These are phyloP conservation scores for Stipa capillata DNA, from an alignment of 176 grass and related monocot species.

Conservation along the genomic window DNA sequence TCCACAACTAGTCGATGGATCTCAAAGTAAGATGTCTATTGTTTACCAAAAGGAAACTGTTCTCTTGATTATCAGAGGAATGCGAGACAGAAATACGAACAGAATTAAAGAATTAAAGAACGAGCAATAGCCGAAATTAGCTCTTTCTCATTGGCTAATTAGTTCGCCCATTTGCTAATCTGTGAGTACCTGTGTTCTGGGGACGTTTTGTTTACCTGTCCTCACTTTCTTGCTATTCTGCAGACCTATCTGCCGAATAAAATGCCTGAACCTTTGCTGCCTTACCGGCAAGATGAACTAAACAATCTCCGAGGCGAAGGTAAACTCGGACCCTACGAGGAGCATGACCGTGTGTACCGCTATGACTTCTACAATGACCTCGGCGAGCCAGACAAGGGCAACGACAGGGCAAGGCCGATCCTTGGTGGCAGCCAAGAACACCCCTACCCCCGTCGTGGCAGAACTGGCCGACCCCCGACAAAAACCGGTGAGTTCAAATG, in stretches of 20 bases:
- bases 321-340: neutral
- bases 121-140: neutral
- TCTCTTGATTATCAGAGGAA: neutral
- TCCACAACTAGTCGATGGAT: neutral
- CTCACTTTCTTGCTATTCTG: neutral
- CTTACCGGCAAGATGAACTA: neutral
- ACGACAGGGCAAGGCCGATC: constrained; percentile 24
- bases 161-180: neutral
- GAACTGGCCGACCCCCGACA: constrained; percentile 44
- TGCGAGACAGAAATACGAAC: neutral
- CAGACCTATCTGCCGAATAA: neutral
- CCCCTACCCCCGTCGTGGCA: constrained; percentile 80
- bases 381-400: neutral
- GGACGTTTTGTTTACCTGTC: neutral
- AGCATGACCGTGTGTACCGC: neutral
- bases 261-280: neutral
- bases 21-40: neutral
- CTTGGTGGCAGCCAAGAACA: constrained; percentile 61
- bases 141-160: neutral
- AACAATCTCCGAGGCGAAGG: neutral
- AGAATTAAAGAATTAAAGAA: neutral
- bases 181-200: neutral
- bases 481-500: constrained; percentile 16
- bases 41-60: neutral
- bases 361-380: constrained; percentile 9